Conservation (phyloP, 139 green algal species). For the Picochlorum sp. region DNA sequence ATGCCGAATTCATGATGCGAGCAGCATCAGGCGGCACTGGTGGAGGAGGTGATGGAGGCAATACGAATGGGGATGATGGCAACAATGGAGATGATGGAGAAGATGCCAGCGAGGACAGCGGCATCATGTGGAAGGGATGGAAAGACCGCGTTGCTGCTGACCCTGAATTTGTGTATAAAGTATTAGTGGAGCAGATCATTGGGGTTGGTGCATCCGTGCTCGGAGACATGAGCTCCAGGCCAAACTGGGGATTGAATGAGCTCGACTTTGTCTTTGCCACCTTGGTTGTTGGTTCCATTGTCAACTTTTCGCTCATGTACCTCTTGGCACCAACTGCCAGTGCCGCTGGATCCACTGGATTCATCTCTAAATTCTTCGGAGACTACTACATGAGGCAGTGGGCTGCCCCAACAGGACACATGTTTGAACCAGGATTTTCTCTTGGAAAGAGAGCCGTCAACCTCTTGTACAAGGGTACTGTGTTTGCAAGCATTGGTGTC, state of each 20-base stretch:
- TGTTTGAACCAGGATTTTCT: conserved; percentile 80
- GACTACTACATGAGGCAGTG: conserved; percentile 53
- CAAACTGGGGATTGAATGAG: conserved; percentile 94
- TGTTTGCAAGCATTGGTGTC: conserved; percentile 81
- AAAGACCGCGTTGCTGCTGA: conserved; percentile 74
- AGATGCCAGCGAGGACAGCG: neutral
- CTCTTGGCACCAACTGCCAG: conserved; percentile 72
- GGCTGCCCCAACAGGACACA: conserved; percentile 77
- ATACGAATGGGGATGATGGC: conserved; percentile 12
- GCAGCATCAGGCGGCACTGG: neutral
- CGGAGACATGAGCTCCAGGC: conserved; percentile 86
- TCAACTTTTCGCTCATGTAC: conserved; percentile 96
- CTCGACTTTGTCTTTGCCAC: conserved; percentile 97
- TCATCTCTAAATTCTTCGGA: conserved; percentile 55
- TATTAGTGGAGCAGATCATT: conserved; percentile 88
- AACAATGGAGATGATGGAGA: neutral
- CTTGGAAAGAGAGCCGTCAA: conserved; percentile 52
- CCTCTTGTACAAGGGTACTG: conserved; percentile 72
- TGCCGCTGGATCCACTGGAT: conserved; percentile 26
- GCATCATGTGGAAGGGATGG: conserved; percentile 71
- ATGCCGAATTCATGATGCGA: too few relatives aligned
- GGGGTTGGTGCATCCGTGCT: conserved; percentile 82
- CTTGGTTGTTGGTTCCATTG: conserved; percentile 85
- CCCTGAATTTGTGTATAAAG: conserved; percentile 84
- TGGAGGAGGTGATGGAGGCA: conserved; percentile 9